These are phyloP conservation scores for Medicago lupulina DNA, from an alignment of 306 rosid species.

Conservation along the genomic window DNA sequence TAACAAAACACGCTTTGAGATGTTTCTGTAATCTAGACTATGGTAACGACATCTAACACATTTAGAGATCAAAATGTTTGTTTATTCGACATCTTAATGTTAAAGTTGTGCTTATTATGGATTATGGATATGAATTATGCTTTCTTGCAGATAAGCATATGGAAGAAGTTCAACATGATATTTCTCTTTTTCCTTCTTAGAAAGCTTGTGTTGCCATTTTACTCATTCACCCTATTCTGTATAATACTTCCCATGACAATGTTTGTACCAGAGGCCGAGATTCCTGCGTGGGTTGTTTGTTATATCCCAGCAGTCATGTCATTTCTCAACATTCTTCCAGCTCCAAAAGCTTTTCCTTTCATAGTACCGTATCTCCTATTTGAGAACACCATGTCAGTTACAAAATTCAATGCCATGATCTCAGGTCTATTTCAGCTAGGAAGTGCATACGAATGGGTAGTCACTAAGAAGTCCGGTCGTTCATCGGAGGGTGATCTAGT, in stretches of 20 bases:
- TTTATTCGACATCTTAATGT: conserved; percentile 39
- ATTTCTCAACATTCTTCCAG: conserved; percentile 93
- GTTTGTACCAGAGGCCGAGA: conserved; percentile 92
- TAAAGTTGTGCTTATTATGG: conserved; percentile 41
- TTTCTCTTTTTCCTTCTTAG: conserved; percentile 93
- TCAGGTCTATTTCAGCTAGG: conserved; percentile 96
- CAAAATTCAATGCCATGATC: conserved; percentile 98
- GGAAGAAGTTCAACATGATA: conserved; percentile 96
- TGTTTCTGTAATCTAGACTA: not conserved
- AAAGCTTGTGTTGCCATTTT: conserved; percentile 85
- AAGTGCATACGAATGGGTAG: conserved; percentile 98
- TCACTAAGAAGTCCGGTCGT: conserved; percentile 94
- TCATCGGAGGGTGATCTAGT: conserved; percentile 92
- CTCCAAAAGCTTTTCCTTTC: conserved; percentile 94
- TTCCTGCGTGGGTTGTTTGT: conserved; percentile 95
- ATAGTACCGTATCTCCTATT: conserved; percentile 96
- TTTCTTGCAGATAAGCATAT: conserved; percentile 76
- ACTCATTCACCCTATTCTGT: conserved; percentile 92
- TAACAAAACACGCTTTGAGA: not conserved
- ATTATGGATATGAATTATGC: conserved; percentile 9
- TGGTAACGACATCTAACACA: not conserved
- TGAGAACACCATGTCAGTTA: conserved; percentile 97
- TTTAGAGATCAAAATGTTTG: not conserved
- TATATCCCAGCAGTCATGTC: conserved; percentile 95
- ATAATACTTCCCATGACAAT: conserved; percentile 98